These are phyloP conservation scores for Raffaelea deltoideospora DNA, from an alignment of 2,329 filamentous ascomycete species.

Conservation along the genomic window DNA sequence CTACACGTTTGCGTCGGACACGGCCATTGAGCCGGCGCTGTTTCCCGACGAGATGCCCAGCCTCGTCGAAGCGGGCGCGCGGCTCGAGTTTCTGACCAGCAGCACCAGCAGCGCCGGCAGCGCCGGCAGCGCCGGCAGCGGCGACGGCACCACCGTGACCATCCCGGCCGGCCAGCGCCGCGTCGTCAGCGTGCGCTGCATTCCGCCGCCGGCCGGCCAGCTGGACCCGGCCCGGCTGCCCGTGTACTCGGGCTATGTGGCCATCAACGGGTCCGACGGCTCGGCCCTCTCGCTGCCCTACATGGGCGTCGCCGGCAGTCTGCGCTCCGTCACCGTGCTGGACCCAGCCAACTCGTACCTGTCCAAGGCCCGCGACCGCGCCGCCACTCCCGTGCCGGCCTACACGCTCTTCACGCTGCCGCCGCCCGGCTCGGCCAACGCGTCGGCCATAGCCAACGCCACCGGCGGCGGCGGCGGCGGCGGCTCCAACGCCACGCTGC, in stretches of 20 bases:
- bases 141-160: constrained; percentile 24
- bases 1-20: constrained; percentile 29
- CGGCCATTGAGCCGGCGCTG: constrained; percentile 18
- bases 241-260: constrained; percentile 31
- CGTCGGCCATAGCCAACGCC: constrained; percentile 12
- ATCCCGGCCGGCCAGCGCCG: constrained; percentile 24
- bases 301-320: not conserved
- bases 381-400: constrained; percentile 9
- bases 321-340: constrained; percentile 4
- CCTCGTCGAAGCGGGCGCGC: not conserved
- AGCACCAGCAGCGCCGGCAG: not conserved
- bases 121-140: constrained; percentile 22
- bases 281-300: not conserved
- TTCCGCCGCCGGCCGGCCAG: constrained; percentile 21
- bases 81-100: not conserved
- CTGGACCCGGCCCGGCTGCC: constrained; percentile 24
- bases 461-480: too few species aligned
- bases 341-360: constrained; percentile 5
- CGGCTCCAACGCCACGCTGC: too few species aligned
- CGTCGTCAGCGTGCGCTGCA: constrained; percentile 28
- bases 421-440: constrained; percentile 19
- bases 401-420: constrained; percentile 26
- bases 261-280: constrained; percentile 19
- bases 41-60: constrained; percentile 11
- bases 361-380: constrained; percentile 4